These are phyloP conservation scores for Acacia concinna DNA, from an alignment of 331 rosid genomes.

Conservation along the genomic window DNA sequence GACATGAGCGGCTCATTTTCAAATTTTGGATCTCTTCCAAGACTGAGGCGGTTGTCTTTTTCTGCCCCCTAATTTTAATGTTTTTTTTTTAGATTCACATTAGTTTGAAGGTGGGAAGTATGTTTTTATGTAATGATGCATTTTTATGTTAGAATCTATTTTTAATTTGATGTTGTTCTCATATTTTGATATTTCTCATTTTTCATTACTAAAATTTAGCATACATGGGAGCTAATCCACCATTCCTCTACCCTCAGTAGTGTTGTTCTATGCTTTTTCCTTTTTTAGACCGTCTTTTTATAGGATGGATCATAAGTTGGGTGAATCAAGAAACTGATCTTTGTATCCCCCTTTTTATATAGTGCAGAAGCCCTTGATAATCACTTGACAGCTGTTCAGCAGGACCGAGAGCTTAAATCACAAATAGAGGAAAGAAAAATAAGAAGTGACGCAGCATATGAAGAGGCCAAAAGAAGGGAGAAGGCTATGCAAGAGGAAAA, in stretches of 20 bases:
- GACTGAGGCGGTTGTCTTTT: background rate
- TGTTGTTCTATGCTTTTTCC: background rate
- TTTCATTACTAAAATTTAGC: conserved; percentile 12
- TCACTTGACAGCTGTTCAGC: conserved; percentile 86
- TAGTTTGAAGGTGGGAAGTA: conserved; percentile 21
- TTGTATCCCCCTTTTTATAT: conserved; percentile 31
- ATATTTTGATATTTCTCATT: conserved; percentile 21
- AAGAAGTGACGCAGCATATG: conserved; percentile 86
- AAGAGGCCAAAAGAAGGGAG: conserved; percentile 85
- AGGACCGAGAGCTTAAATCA: conserved; percentile 75
- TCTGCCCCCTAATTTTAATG: background rate
- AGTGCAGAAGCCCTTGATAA: conserved; percentile 92
- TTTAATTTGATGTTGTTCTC: conserved; percentile 20
- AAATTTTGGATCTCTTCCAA: background rate
- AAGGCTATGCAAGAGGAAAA: conserved; percentile 79
- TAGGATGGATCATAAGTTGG: conserved; percentile 1
- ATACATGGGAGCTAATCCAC: conserved; percentile 8
- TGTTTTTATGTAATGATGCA: conserved; percentile 24
- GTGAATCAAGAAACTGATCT: conserved; percentile 30
- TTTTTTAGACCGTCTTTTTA: conserved; percentile 9
- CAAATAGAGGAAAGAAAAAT: conserved; percentile 93
- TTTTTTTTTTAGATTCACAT: background rate
- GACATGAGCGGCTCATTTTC: background rate
- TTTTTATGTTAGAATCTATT: conserved; percentile 10
- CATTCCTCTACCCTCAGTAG: background rate